phyloP scores from a whole-genome alignment of 768 basidiomycete genomes.

The Mycena vulgaris region DNA sequence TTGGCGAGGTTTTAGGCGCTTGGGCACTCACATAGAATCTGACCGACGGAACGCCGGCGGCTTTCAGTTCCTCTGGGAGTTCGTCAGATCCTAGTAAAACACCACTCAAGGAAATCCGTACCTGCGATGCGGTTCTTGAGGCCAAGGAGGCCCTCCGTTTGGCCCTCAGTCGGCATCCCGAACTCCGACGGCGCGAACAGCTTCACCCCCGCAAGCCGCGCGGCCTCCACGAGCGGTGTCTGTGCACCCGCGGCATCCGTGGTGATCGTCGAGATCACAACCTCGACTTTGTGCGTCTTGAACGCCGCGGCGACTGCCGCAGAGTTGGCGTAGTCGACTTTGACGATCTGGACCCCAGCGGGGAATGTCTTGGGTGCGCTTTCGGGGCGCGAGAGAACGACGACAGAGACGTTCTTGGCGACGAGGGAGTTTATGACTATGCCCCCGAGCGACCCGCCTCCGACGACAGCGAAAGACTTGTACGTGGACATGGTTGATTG shows the following conservation, averaged over 20 bases:
- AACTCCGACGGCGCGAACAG: conserved; percentile 58
- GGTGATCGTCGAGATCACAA: conserved; percentile 53
- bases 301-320: conserved; percentile 45
- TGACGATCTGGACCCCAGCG: conserved; percentile 42
- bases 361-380: conserved; percentile 23
- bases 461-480: conserved; percentile 28
- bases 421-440: conserved; percentile 60
- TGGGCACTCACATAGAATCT: conserved; percentile 47
- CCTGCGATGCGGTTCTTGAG: conserved; percentile 49
- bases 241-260: conserved; percentile 43
- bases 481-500: conserved; percentile 19
- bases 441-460: conserved; percentile 38
- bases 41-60: conserved; percentile 47
- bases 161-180: conserved; percentile 52
- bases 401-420: conserved; percentile 53
- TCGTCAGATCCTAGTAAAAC: neutral
- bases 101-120: conserved; percentile 13
- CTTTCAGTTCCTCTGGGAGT: conserved; percentile 45
- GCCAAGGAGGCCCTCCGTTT: conserved; percentile 42
- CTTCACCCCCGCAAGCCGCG: conserved; percentile 53
- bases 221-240: conserved; percentile 50
- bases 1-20: neutral
- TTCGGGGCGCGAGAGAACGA: conserved; percentile 38
- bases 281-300: conserved; percentile 50
- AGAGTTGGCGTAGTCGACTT: conserved; percentile 46